A percentile compares a stretch with the other conserved stretches of the same genome.
Conservation (phyloP, 345 rosid genomes). For the Linum usitatissimum region DNA sequence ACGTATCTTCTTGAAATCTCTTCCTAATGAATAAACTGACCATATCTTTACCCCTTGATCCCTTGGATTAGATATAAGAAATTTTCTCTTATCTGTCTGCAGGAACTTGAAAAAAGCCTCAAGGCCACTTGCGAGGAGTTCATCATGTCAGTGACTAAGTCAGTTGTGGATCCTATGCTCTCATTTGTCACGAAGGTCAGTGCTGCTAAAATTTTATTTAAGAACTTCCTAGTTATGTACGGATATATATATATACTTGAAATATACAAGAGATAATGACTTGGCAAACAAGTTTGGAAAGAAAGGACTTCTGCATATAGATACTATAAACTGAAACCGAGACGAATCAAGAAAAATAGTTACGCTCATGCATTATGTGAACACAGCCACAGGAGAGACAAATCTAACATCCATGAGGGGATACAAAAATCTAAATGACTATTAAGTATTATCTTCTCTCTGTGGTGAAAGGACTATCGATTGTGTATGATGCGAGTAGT, state of each 20-base stretch:
- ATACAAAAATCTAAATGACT: no score
- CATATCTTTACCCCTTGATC: background rate
- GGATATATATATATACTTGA: background rate
- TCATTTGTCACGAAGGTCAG: constrained; percentile 90
- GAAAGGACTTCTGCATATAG: background rate
- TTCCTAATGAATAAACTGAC: background rate
- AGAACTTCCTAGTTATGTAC: background rate
- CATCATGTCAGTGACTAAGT: constrained; percentile 91
- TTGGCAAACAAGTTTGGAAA: no score
- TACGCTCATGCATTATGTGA: no score
- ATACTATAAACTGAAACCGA: background rate
- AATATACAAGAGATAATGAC: no score
- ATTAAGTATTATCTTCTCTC: no score
- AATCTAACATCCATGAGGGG: no score
- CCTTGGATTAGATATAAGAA: no score
- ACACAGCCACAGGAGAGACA: no score
- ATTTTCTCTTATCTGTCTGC: constrained; percentile 16
- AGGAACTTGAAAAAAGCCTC: constrained; percentile 93
- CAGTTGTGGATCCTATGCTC: constrained; percentile 96
- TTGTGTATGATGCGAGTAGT: background rate
- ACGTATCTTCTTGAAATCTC: background rate
- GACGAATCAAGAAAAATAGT: background rate
- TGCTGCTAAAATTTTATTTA: constrained; percentile 8
- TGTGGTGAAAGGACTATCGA: background rate
- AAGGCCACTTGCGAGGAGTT: constrained; percentile 97